Evolutionary conservation across 2,329 filamentous ascomycete species (phyloP).

Genomic region (Didymella sp.): DNA sequence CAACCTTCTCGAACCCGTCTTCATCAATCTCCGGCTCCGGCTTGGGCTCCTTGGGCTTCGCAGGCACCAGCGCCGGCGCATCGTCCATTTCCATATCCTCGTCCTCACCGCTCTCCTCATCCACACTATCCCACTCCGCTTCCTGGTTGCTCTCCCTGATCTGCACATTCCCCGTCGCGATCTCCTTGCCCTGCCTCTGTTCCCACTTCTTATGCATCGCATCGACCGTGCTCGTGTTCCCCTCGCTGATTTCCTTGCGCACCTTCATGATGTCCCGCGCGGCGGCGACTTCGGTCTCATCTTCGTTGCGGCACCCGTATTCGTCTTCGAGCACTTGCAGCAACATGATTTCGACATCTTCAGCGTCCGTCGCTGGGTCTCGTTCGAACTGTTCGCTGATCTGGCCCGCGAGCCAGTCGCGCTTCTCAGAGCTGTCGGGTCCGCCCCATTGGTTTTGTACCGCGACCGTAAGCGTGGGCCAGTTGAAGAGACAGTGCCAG

Average conservation of each 20-base stretch:
- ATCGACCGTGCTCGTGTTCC: conserved; percentile 70
- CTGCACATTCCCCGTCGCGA: conserved; percentile 52
- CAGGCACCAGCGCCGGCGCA: conserved; percentile 45
- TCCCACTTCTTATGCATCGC: conserved; percentile 69
- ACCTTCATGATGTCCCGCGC: conserved; percentile 75
- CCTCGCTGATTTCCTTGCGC: conserved; percentile 68
- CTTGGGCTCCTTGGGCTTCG: conserved; percentile 43
- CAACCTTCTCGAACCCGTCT: conserved; percentile 54
- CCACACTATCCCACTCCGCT: conserved; percentile 50
- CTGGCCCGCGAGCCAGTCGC: conserved; percentile 93
- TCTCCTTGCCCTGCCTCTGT: conserved; percentile 65
- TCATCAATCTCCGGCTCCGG: conserved; percentile 51
- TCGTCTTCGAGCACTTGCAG: conserved; percentile 94
- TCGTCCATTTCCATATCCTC: conserved; percentile 48
- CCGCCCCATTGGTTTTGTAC: conserved; percentile 90
- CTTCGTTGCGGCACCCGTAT: conserved; percentile 91
- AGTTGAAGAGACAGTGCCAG: conserved; percentile 82
- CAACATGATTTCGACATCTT: conserved; percentile 83
- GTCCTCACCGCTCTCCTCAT: conserved; percentile 61
- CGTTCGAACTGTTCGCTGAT: conserved; percentile 77
- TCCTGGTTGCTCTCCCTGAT: conserved; percentile 66
- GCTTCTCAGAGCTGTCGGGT: conserved; percentile 80
- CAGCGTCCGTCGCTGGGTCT: conserved; percentile 69
- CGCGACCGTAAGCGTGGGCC: conserved; percentile 86
- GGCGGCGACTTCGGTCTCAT: conserved; percentile 79